Evolutionary conservation across 1,139 yeast genomes (phyloP).

Genomic region (Wickerhamomyces sp.): DNA sequence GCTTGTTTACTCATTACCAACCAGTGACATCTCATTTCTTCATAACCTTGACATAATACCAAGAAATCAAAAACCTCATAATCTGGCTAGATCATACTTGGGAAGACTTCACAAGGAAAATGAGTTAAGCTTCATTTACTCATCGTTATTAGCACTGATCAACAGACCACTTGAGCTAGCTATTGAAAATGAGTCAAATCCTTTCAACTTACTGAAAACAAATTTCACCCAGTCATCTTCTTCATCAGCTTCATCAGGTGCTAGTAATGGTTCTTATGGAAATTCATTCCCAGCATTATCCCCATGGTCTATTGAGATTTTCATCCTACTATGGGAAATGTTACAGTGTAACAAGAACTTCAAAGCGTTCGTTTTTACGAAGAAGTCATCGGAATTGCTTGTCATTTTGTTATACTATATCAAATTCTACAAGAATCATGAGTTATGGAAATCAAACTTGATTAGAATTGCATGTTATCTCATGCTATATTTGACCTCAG

Average conservation of each 20-base stretch:
- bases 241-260: conserved; percentile 7
- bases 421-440: conserved; percentile 39
- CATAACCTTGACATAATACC: conserved; percentile 31
- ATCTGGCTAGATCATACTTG: conserved; percentile 46
- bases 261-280: conserved; percentile 3
- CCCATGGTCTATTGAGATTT: conserved; percentile 49
- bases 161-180: conserved; percentile 39
- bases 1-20: conserved; percentile 62
- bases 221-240: conserved; percentile 11
- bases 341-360: conserved; percentile 64
- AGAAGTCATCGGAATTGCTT: conserved; percentile 49
- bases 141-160: conserved; percentile 43
- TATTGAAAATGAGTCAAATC: conserved; percentile 32
- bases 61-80: conserved; percentile 32
- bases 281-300: conserved; percentile 33
- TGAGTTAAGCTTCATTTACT: conserved; percentile 45
- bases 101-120: conserved; percentile 49
- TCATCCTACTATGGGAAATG: conserved; percentile 71
- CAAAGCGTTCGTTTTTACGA: conserved; percentile 41
- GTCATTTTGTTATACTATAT: conserved; percentile 55
- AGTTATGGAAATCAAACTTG: conserved; percentile 38
- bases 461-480: conserved; percentile 59
- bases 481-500: conserved; percentile 56
- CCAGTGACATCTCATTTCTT: conserved; percentile 41
- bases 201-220: conserved; percentile 26